Evolutionary conservation across 2,329 filamentous ascomycete species (phyloP).

Genomic region (Beauveria sp.): DNA sequence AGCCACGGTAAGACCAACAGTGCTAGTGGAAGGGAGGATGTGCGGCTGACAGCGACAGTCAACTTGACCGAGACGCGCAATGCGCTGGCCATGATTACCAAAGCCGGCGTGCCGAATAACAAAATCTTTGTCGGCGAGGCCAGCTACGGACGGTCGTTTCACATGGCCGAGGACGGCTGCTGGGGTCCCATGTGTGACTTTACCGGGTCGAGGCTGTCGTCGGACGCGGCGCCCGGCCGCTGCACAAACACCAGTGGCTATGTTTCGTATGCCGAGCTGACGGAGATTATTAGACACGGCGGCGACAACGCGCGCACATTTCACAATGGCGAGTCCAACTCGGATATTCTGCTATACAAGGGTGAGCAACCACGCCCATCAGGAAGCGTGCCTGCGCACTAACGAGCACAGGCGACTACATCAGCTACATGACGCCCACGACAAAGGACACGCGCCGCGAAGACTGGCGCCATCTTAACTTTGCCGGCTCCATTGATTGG

Average conservation of each 20-base stretch:
- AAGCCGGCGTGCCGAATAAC: neutral
- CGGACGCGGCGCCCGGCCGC: neutral
- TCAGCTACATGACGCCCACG: too few species aligned
- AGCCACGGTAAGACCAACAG: conserved; percentile 15
- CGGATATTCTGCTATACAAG: too few species aligned
- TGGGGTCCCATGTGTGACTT: neutral
- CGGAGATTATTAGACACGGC: neutral
- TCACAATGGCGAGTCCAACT: too few species aligned
- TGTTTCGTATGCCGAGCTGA: neutral
- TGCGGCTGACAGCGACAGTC: conserved; percentile 12
- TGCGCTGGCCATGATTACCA: conserved; percentile 27
- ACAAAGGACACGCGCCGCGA: too few species aligned
- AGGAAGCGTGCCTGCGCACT: too few species aligned
- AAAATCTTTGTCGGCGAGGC: neutral
- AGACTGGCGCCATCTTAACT: too few species aligned
- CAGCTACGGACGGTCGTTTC: neutral
- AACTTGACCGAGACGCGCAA: conserved; percentile 28
- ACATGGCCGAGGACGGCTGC: neutral
- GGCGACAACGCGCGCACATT: too few species aligned
- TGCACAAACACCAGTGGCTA: neutral
- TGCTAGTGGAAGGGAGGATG: too few species aligned
- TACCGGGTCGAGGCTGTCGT: neutral
- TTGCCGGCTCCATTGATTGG: too few species aligned
- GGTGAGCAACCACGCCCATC: too few species aligned
- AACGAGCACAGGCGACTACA: too few species aligned